phyloP scores from a whole-genome alignment of 2,329 filamentous ascomycete genomes.

The Verticillium zaregamsianum region DNA sequence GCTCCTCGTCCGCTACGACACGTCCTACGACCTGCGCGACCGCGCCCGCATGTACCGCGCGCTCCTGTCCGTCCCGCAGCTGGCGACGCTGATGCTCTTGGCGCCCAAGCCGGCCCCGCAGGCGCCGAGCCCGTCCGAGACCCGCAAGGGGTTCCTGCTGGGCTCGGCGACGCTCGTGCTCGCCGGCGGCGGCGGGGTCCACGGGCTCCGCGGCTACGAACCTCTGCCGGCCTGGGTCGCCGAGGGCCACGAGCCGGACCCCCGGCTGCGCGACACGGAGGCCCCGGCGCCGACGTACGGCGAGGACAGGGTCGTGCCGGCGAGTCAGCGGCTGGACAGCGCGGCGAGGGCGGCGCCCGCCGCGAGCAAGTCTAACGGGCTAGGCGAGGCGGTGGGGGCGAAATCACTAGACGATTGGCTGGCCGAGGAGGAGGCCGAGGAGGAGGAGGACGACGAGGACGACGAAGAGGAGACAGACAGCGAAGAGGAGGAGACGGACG shows the following conservation, averaged over 20 bases:
- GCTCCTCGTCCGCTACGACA: constrained; percentile 84
- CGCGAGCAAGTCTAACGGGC: constrained; percentile 43
- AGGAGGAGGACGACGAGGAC: constrained; percentile 49
- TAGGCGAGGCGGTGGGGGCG: constrained; percentile 34
- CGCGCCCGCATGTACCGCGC: constrained; percentile 84
- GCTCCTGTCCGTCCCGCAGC: constrained; percentile 76
- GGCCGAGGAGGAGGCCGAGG: constrained; percentile 63
- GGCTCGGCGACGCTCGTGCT: constrained; percentile 85
- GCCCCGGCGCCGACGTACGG: constrained; percentile 30
- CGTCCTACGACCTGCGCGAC: constrained; percentile 91
- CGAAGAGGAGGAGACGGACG: constrained; percentile 39
- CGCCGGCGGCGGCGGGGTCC: constrained; percentile 67
- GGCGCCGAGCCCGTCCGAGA: constrained; percentile 83
- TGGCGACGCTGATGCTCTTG: constrained; percentile 84
- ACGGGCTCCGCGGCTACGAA: constrained; percentile 75
- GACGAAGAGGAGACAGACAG: constrained; percentile 44
- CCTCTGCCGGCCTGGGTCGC: constrained; percentile 80
- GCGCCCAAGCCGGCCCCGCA: constrained; percentile 94
- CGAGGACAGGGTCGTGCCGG: constrained; percentile 45
- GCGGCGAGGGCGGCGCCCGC: constrained; percentile 32
- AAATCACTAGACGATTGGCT: constrained; percentile 95
- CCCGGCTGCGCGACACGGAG: constrained; percentile 62
- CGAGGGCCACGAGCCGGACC: constrained; percentile 74
- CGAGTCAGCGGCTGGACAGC: constrained; percentile 60
- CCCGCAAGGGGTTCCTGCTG: constrained; percentile 69